A percentile compares a stretch with the other conserved stretches of the same genome.
phyloP scores from a whole-genome alignment of 1,139 yeast genomes.

The Yamadazyma kanchanaburiensis region DNA sequence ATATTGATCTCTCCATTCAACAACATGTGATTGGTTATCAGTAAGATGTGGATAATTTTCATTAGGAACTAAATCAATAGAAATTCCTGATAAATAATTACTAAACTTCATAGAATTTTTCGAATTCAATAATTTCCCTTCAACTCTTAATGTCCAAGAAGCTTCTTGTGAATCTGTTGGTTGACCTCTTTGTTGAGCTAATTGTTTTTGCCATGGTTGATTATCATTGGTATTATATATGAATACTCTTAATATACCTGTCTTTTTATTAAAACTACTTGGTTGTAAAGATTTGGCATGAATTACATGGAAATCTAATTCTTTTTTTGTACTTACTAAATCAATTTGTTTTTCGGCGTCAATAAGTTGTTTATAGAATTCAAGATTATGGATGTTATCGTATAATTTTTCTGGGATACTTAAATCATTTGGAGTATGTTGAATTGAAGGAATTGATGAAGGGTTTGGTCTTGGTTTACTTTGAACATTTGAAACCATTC shows the following conservation, averaged over 20 bases:
- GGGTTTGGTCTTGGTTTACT: constrained; percentile 29
- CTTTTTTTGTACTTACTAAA: constrained; percentile 75
- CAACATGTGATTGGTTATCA: constrained; percentile 29
- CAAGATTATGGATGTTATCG: constrained; percentile 69
- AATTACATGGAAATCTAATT: constrained; percentile 80
- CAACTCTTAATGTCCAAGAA: constrained; percentile 83
- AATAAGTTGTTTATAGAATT: constrained; percentile 61
- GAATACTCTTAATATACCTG: constrained; percentile 68
- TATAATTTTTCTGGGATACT: constrained; percentile 61
- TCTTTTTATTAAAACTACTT: constrained; percentile 40
- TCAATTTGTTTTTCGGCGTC: constrained; percentile 82
- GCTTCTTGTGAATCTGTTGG: constrained; percentile 38
- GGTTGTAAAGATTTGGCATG: constrained; percentile 48
- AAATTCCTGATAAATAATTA: constrained; percentile 76
- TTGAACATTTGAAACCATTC: constrained; percentile 1
- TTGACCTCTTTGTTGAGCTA: constrained; percentile 21
- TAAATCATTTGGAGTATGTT: constrained; percentile 69
- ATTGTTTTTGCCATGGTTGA: constrained; percentile 85
- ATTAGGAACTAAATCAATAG: constrained; percentile 65
- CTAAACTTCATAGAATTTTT: constrained; percentile 50
- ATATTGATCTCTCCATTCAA: constrained; percentile 42
- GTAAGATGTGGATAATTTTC: constrained; percentile 37
- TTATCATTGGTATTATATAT: constrained; percentile 79
- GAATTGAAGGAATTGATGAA: constrained; percentile 38
- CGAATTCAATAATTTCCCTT: constrained; percentile 64